A percentile compares a stretch with the other conserved stretches of the same genome.
phyloP scores from a whole-genome alignment of 176 grass and related monocot species.

The Urochloa ruziziensis region DNA sequence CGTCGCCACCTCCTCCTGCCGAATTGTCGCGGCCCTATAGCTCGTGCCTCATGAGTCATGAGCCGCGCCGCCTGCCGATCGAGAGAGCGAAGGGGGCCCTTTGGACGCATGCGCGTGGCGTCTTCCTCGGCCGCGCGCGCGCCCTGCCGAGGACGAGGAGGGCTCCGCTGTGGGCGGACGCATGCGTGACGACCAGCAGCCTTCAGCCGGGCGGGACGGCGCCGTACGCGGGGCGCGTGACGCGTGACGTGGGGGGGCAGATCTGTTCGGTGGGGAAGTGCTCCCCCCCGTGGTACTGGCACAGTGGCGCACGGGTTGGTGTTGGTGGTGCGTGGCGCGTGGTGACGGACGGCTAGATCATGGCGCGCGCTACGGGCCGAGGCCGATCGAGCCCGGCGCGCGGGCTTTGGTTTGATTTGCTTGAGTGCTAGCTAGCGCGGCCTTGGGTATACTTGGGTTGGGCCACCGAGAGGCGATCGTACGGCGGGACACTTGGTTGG shows the following conservation, averaged over 20 bases:
- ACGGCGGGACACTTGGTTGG: neutral
- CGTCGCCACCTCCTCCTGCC: constrained; percentile 42
- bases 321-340: neutral
- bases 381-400: neutral
- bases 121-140: neutral
- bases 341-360: neutral
- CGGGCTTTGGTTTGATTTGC: neutral
- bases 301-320: neutral
- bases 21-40: constrained; percentile 41
- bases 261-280: constrained; percentile 1
- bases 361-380: too few relatives aligned
- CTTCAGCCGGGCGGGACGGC: neutral
- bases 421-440: neutral
- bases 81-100: neutral
- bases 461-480: too few relatives aligned
- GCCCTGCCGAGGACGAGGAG: neutral
- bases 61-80: neutral
- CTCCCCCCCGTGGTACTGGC: neutral
- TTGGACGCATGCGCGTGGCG: constrained; percentile 29
- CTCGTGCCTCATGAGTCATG: constrained; percentile 26
- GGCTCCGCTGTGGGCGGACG: neutral
- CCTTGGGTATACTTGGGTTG: too few relatives aligned
- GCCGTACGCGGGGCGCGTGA: neutral
- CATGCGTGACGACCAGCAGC: neutral
- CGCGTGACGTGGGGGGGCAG: neutral